Evolutionary conservation across 768 basidiomycete genomes (phyloP).

Genomic region (Russula brevipes): DNA sequence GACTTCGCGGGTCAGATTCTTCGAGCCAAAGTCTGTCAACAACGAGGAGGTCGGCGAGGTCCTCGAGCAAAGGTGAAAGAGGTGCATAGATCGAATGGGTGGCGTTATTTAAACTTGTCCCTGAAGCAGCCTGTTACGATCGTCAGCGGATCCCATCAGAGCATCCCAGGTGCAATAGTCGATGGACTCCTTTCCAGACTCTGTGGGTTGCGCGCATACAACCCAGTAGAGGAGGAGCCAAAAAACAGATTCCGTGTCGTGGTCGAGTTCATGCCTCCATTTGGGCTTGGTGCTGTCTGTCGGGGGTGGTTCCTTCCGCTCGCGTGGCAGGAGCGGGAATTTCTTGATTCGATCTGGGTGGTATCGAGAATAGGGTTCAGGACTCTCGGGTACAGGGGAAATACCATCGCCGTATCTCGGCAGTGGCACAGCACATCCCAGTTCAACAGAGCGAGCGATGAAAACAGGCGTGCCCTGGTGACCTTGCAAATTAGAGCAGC

Average conservation of each 20-base stretch:
- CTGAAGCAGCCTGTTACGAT: too few relatives aligned
- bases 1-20: background rate
- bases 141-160: too few relatives aligned
- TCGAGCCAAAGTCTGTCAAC: constrained; percentile 1
- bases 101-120: background rate
- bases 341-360: background rate
- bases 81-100: background rate
- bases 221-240: background rate
- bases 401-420: background rate
- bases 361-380: background rate
- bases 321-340: background rate
- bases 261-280: constrained; percentile 2
- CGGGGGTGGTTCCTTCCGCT: too few relatives aligned
- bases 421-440: background rate
- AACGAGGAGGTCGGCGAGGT: background rate
- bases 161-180: too few relatives aligned
- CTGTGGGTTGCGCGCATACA: too few relatives aligned
- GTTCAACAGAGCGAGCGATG: background rate
- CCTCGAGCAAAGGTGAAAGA: background rate
- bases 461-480: background rate
- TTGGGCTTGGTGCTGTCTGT: background rate
- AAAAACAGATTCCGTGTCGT: background rate
- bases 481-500: background rate
- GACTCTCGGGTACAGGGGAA: background rate
- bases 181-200: too few relatives aligned